Conservation (phyloP, 2,329 filamentous ascomycete species). For the Rosellinia necatrix region DNA sequence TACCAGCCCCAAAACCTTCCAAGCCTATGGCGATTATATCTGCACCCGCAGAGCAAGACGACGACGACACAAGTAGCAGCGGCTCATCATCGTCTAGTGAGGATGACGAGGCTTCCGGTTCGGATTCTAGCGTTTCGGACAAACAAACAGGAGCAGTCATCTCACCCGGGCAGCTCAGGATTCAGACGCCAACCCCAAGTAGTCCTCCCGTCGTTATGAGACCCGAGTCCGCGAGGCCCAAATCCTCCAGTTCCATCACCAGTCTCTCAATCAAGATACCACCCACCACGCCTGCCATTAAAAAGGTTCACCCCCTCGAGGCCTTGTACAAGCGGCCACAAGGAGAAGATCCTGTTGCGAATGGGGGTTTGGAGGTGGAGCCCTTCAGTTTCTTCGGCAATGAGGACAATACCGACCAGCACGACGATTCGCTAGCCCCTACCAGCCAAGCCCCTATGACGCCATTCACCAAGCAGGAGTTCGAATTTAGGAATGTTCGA, state of each 20-base stretch:
- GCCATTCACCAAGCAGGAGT: constrained; percentile 79
- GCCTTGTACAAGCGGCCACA: constrained; percentile 83
- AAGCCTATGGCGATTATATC: constrained; percentile 19
- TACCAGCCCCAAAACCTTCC: constrained; percentile 33
- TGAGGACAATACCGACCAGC: constrained; percentile 52
- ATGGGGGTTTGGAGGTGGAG: constrained; percentile 52
- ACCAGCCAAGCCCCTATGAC: constrained; percentile 67
- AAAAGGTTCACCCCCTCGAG: constrained; percentile 81
- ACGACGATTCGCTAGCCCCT: constrained; percentile 36
- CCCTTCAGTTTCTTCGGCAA: constrained; percentile 78
- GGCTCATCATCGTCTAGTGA: constrained; percentile 41
- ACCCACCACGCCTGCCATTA: constrained; percentile 48
- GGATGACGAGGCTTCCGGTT: constrained; percentile 35
- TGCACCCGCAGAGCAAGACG: constrained; percentile 26
- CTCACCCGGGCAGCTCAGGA: constrained; percentile 30
- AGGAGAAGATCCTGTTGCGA: constrained; percentile 45
- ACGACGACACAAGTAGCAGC: constrained; percentile 47
- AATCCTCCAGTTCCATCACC: constrained; percentile 55
- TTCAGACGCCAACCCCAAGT: constrained; percentile 25
- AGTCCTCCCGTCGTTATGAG: constrained; percentile 30
- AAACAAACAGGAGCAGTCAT: constrained; percentile 25
- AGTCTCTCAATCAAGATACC: constrained; percentile 62
- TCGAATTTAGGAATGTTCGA: constrained; percentile 74
- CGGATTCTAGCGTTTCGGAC: constrained; percentile 36
- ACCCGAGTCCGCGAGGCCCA: constrained; percentile 47